These are phyloP conservation scores for Monoraphidium neglectum DNA, from an alignment of 139 green algal genomes.

Conservation along the genomic window DNA sequence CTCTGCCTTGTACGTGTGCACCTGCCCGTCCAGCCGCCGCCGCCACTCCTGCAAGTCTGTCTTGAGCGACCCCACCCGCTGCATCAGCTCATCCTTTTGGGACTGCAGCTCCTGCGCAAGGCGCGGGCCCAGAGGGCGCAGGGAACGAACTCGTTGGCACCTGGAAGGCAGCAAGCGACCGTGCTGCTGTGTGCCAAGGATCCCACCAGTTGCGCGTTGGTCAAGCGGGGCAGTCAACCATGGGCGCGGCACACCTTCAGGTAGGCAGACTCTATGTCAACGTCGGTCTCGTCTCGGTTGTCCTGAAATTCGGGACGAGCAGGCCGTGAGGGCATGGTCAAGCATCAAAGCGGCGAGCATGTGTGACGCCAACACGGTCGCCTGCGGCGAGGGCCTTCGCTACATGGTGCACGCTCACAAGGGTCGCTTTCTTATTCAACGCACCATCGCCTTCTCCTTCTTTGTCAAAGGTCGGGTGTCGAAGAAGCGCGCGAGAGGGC, in stretches of 20 bases:
- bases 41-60: slow-evolving; percentile 70
- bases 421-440: too few relatives aligned
- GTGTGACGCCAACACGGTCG: too few relatives aligned
- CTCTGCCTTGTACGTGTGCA: slow-evolving; percentile 55
- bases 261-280: slow-evolving; percentile 22
- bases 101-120: slow-evolving; percentile 47
- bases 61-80: slow-evolving; percentile 64
- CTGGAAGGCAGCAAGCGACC: not conserved
- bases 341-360: too few relatives aligned
- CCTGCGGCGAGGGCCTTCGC: too few relatives aligned
- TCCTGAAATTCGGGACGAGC: too few relatives aligned
- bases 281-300: slow-evolving; percentile 5
- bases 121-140: not conserved
- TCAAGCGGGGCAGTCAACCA: not conserved
- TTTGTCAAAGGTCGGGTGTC: too few relatives aligned
- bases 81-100: slow-evolving; percentile 61
- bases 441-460: too few relatives aligned
- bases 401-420: too few relatives aligned
- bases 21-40: slow-evolving; percentile 61
- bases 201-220: not conserved
- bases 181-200: not conserved
- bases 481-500: too few relatives aligned
- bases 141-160: not conserved
- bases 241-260: slow-evolving; percentile 3
- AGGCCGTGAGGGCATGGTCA: too few relatives aligned